A percentile compares a stretch with the other conserved stretches of the same genome.
Evolutionary conservation across 768 basidiomycete genomes (phyloP).

Genomic region (Termitomyces bulborhizus): DNA sequence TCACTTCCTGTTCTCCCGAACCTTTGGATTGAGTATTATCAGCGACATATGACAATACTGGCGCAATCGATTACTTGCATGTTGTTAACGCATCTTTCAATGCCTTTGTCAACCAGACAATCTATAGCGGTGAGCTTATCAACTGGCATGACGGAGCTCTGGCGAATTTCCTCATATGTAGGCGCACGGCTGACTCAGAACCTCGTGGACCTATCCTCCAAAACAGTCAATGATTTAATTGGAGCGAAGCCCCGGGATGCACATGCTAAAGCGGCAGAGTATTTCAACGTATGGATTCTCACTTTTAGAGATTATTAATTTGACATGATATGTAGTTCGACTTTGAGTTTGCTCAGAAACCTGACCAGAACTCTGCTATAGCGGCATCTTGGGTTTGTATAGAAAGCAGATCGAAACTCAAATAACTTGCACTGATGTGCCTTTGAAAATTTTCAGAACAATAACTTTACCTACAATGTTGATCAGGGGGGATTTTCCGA

Average conservation of each 20-base stretch:
- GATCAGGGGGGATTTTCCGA: conserved; percentile 54
- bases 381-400: conserved; percentile 54
- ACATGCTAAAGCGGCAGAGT: conserved; percentile 49
- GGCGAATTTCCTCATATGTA: conserved; percentile 14
- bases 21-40: too few species aligned
- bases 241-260: conserved; percentile 39
- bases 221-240: conserved; percentile 47
- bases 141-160: too few species aligned
- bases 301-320: neutral
- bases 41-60: conserved; percentile 38
- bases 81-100: conserved; percentile 34
- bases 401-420: too few species aligned
- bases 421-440: neutral
- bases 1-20: too few species aligned
- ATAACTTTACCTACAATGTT: conserved; percentile 53
- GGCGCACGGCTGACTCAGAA: conserved; percentile 36
- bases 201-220: conserved; percentile 51
- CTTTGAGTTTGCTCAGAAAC: conserved; percentile 53
- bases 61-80: conserved; percentile 40
- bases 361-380: conserved; percentile 58
- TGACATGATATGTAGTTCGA: conserved; percentile 22
- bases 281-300: conserved; percentile 34
- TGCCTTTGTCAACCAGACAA: conserved; percentile 33
- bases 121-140: conserved; percentile 33
- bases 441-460: conserved; percentile 31